Evolutionary conservation across 495 filamentous ascomycete species (phyloP).

Genomic region (Neurospora sp.): DNA sequence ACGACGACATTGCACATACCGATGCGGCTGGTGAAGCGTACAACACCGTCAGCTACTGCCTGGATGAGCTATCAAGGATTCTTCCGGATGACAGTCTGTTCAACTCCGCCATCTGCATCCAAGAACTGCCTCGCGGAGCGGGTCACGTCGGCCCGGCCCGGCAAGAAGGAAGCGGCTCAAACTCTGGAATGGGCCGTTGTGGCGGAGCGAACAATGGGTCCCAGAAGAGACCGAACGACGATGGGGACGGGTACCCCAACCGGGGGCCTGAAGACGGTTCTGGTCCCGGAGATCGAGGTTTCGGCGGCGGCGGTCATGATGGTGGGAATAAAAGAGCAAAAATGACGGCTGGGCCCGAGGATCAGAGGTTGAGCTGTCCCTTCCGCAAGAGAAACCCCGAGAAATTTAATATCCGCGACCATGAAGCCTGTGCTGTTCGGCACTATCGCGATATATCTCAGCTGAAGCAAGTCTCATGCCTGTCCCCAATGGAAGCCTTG

Average conservation of each 20-base stretch:
- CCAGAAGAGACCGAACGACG: conserved; percentile 4
- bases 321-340: conserved; percentile 1
- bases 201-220: neutral
- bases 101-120: neutral
- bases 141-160: neutral
- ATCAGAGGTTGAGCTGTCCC: conserved; percentile 20
- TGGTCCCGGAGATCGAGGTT: neutral
- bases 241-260: neutral
- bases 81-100: conserved; percentile 4
- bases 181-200: neutral
- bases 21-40: conserved; percentile 8
- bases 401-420: conserved; percentile 26
- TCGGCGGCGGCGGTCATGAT: neutral
- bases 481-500: neutral
- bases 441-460: conserved; percentile 16
- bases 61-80: conserved; percentile 18
- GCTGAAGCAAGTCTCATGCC: conserved; percentile 19
- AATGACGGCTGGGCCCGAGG: neutral
- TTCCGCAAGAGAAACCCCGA: conserved; percentile 31
- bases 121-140: conserved; percentile 1
- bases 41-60: conserved; percentile 14
- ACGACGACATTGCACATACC: conserved; percentile 14
- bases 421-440: conserved; percentile 19
- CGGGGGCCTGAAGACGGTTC: neutral
- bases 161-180: neutral